Evolutionary conservation across 164 flowering plant genomes (phyloP), one percentile per base, ranked within the genome.

Genomic region (Buxus sempervirens): DNA sequence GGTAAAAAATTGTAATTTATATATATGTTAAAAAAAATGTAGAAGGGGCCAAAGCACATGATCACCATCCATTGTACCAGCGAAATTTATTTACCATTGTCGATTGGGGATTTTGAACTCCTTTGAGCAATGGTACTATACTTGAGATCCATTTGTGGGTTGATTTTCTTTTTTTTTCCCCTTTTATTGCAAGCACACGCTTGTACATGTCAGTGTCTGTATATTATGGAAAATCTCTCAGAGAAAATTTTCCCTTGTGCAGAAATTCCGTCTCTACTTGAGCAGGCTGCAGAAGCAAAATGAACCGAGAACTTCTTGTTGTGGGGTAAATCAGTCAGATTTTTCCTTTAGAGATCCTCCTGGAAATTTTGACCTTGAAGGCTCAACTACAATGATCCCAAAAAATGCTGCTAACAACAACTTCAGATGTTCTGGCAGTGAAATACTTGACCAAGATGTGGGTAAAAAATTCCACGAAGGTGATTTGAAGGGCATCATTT

Each of bases 241-340:
- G 27, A 36, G 18, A 64, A 63, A 25, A 41, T 10, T 68, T 65
- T 58, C 56, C 42, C 25, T 73, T 71, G 36, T 84, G 86, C 93
- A 94, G 98, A 94, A 94, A 69, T 94, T 91, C 73, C 93, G 98
- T 23, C 88, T 90, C 60, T 94, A 91, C 81, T 79, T 91, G 84
- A 84, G 84, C 71, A 81, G 98, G 76, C 66, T 94, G 75, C 89
- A 83, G 72, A 94, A 85, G 69, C 91, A 88, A 61, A 82, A 78
- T 73, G 89, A 88, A 58, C 60, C 77, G 3, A 82, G 78, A 69
- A 57, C 73, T 66, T 67, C 84, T 64, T 73, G 64, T 63, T 66
- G 77, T 72, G 85, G 84, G 28, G 60, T 66, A 27, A 86, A 77
- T 77, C 82, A 80, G 59, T 70, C 81, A 27, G 90, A 87, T 48